Conservation (phyloP, 2,329 filamentous ascomycete genomes). For the Aspergillus amoenus region DNA sequence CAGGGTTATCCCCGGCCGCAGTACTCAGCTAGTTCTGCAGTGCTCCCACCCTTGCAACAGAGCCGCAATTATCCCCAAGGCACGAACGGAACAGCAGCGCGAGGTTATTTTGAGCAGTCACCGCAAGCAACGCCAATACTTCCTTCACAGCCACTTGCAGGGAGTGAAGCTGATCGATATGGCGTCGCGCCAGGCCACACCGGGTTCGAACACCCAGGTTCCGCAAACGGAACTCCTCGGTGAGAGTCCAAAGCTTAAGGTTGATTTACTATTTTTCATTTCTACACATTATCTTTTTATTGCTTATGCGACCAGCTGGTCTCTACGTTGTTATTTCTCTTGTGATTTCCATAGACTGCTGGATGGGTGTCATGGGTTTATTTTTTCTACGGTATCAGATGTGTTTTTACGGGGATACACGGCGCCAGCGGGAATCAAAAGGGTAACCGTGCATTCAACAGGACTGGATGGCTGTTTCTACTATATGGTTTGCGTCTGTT, state of each 20-base stretch:
- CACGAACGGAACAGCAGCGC: slow-evolving; percentile 27
- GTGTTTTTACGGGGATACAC: slow-evolving; percentile 25
- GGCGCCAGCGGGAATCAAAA: slow-evolving; percentile 29
- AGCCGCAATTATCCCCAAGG: slow-evolving; percentile 31
- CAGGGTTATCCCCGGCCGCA: slow-evolving; percentile 36
- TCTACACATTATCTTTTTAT: slow-evolving; percentile 5
- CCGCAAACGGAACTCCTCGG: slow-evolving; percentile 33
- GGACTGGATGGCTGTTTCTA: slow-evolving; percentile 22
- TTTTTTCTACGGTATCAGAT: slow-evolving; percentile 23
- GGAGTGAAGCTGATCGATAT: slow-evolving; percentile 34
- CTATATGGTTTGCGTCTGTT: slow-evolving; percentile 17
- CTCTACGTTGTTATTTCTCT: slow-evolving; percentile 17
- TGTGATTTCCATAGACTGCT: slow-evolving; percentile 32
- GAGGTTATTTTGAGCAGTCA: slow-evolving; percentile 35
- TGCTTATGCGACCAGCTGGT: slow-evolving; percentile 4
- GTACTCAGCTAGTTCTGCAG: slow-evolving; percentile 33
- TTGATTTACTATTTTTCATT: slow-evolving; percentile 14
- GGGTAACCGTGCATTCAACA: slow-evolving; percentile 24
- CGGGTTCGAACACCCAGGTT: slow-evolving; percentile 31
- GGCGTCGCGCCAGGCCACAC: slow-evolving; percentile 26
- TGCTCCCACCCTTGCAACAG: slow-evolving; percentile 37
- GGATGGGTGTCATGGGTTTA: slow-evolving; percentile 31
- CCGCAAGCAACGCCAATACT: slow-evolving; percentile 36
- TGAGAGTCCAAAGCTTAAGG: slow-evolving; percentile 18
- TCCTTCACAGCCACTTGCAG: slow-evolving; percentile 33